Evolutionary conservation across 331 rosid species (phyloP), one percentile per base, ranked within the genome.

Genomic region (Prunus yedoensis): DNA sequence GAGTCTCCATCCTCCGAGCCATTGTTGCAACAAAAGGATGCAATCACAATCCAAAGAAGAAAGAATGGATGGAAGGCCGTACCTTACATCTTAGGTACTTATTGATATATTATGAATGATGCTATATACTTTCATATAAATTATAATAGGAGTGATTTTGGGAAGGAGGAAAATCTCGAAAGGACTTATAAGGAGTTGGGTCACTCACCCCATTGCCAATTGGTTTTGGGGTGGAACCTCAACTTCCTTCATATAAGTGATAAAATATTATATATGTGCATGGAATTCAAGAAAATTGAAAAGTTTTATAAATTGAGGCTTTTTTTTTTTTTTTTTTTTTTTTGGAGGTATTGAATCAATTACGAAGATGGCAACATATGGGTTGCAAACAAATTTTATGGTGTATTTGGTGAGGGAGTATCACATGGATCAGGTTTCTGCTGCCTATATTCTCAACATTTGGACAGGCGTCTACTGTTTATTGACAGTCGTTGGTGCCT

Each of bases 1-100:
- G 6, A 10, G 20, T 15, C 41, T 27, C 15, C 49, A 4, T 54
- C 66, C 47, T 54, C 66, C 4, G 52, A 56, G 66, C 38, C 66
- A 13, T 56, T 43, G 41, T 23, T 71, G 15, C 62, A 8, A 4
- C 9, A 70, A 8, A 13, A n/a, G 64, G 53, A 71, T 27, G 66
- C 49, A 1, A 68, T 43, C 65, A 69, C 63, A 56, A 15, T 2
- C 5, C 41, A 35, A 35, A 21, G 41, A 23, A 80, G 2, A 18
- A 84, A 82, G 72, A 87, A 77, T 8, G 85, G 87, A 50, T 80
- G 87, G 91, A 87, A 84, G 72, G 87, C 87, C 71, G 82, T 84
- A 83, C 79, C 85, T 63, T 84, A 71, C 70, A 82, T 87, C 35
- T 68, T 84, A 74, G 86, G 88, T 77, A 3, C 16, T 43, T 13